Conservation (phyloP, 2,329 filamentous ascomycete species). For the Epichloe scottii region DNA sequence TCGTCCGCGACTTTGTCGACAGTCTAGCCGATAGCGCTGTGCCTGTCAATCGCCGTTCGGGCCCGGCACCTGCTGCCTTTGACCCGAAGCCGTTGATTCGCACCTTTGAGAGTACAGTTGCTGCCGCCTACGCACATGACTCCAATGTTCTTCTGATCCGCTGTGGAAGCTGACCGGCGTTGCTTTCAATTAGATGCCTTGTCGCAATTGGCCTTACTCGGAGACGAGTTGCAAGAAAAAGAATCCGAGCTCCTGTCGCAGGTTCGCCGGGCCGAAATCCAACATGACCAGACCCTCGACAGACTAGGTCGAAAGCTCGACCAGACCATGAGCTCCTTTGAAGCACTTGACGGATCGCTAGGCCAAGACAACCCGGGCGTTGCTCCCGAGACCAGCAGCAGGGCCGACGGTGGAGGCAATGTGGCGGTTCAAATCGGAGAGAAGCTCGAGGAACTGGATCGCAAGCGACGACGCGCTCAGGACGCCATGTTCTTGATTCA, state of each 20-base stretch:
- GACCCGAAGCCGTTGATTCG: constrained; percentile 95
- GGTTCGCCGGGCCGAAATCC: constrained; percentile 79
- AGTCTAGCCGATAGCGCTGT: constrained; percentile 75
- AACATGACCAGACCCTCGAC: constrained; percentile 84
- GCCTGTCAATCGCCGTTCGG: constrained; percentile 68
- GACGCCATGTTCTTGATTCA: constrained; percentile 93
- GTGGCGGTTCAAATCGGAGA: constrained; percentile 92
- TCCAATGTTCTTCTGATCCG: background rate
- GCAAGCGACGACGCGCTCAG: constrained; percentile 76
- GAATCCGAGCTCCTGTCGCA: constrained; percentile 86
- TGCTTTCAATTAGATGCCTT: constrained; percentile 38
- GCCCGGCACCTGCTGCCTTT: constrained; percentile 52
- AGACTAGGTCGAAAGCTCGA: constrained; percentile 81
- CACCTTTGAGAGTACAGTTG: constrained; percentile 64
- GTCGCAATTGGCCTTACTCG: constrained; percentile 55
- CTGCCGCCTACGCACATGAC: background rate
- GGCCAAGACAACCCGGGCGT: constrained; percentile 41
- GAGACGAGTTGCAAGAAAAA: constrained; percentile 74
- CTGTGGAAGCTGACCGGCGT: background rate
- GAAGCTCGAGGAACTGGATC: constrained; percentile 83
- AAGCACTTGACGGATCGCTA: constrained; percentile 73
- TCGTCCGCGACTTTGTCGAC: constrained; percentile 96
- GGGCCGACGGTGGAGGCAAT: constrained; percentile 57
- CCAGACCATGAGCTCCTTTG: constrained; percentile 83
- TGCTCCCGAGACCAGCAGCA: constrained; percentile 20